Evolutionary conservation across 78 protist genomes (phyloP), one percentile per base, ranked within the genome.

Genomic region (Isochrysis galbana): DNA sequence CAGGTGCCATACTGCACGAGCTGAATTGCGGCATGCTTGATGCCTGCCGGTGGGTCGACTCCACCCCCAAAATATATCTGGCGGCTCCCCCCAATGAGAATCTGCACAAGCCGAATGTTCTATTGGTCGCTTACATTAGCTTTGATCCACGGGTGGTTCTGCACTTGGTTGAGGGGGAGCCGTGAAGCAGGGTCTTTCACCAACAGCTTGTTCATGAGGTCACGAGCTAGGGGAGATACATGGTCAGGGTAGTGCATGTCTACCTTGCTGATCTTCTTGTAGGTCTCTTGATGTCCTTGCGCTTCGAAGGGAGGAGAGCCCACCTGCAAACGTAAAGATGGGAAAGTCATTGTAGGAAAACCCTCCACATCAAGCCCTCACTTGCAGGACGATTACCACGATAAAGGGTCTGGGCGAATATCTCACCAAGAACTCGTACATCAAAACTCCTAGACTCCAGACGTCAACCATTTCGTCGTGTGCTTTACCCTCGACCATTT

Each of bases 401-500:
- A n/a, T n/a, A n/a, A n/a, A n/a, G n/a, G n/a, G n/a, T n/a, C n/a
- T n/a, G n/a, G n/a, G n/a, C n/a, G n/a, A n/a, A n/a, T n/a, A n/a
- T n/a, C n/a, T n/a, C 23, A 92, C 87, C 25, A 98, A 93, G 44
- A 98, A 97, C 91, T 98, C 99, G 86, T 97, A 98, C 47, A 67
- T 22, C 23, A 98, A 88, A 22, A 98, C 96, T 0, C 99, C 99
- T 5, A 98, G 94, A 10, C 93, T 26, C 99, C 99, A 98, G 7
- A 97, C n/a, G 92, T 98, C 99, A 42, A 94, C 95, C 11, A 29
- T 48, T 10, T 23, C 5, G 77, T 97, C 98, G 83, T 98, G 95
- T 4, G 36, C 89, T 47, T 87, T 29, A 77, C 96, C 94, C 89
- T 93, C 95, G n/a, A 96, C 92, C 98, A 98, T 97, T 90, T 98